Percentiles rank a stretch among this genome's conserved stretches.
phyloP scores from a whole-genome alignment of 352 stramenopile genomes.

The Globisporangium uncinulatum region DNA sequence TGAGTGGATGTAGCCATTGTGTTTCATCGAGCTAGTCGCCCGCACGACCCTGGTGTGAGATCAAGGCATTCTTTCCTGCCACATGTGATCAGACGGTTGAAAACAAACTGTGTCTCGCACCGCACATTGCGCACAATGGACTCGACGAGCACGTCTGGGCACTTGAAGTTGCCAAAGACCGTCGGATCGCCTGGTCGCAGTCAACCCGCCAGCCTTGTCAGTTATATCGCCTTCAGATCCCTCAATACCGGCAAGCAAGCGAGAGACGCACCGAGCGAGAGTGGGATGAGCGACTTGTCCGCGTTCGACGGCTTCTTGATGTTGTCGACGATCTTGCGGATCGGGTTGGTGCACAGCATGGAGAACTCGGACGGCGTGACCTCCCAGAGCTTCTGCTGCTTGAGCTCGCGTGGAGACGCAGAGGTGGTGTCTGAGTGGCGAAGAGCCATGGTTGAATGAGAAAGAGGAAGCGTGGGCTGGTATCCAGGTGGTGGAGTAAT shows the following conservation, averaged over 20 bases:
- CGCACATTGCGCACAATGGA: slow-evolving; percentile 63
- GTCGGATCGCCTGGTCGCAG: slow-evolving; percentile 81
- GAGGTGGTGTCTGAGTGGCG: neutral
- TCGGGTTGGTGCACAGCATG: slow-evolving; percentile 85
- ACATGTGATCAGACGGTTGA: neutral
- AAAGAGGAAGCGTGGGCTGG: too few species aligned
- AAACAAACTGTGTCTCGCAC: slow-evolving; percentile 7
- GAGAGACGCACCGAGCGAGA: slow-evolving; percentile 79
- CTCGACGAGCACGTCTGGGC: slow-evolving; percentile 82
- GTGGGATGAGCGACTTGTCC: slow-evolving; percentile 89
- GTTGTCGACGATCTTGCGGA: slow-evolving; percentile 93
- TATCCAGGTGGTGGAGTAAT: too few species aligned
- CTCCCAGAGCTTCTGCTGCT: slow-evolving; percentile 54
- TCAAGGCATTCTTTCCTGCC: neutral
- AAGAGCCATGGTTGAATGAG: too few species aligned
- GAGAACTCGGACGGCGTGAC: slow-evolving; percentile 66
- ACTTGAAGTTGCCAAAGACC: slow-evolving; percentile 90
- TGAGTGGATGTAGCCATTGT: slow-evolving; percentile 93
- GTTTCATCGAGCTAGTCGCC: slow-evolving; percentile 54
- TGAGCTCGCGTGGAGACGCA: slow-evolving; percentile 27
- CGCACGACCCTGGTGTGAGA: neutral
- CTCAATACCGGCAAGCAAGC: neutral
- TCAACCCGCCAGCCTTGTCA: neutral
- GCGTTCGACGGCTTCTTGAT: slow-evolving; percentile 88
- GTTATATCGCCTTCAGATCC: too few species aligned